Base-by-base conservation (phyloP, 768 basidiomycete species). In the Crassisporium funariophilum region DNA sequence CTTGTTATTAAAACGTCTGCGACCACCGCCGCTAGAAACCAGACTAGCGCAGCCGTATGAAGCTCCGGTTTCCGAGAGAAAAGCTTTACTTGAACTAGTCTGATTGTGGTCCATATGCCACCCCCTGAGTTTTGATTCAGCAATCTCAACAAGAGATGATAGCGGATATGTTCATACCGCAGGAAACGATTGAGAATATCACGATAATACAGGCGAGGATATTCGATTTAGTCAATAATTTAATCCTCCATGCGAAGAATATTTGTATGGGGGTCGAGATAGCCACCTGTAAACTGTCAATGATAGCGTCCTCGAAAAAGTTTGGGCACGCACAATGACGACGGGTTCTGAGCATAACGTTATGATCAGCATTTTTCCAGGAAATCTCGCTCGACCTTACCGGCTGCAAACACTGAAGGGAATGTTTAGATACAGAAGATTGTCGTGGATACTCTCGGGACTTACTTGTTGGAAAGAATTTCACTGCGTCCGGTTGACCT, bases 231-330 rank as follows among this genome's bases (percentile, higher is more conserved):
- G 71, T 75, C 24, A 77, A 61, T 11, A 72, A 54, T 43, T 56
- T 62, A 31, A 76, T 73, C 36, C 73, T 62, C 68, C 72, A 73
- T 0, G 74, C 73, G 38, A 76, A 67, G 59, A 75, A 76, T 8
- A 77, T 51, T 55, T 77, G 76, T 15, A 77, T 75, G 0, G 74
- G 74, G 5, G 73, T 76, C 2, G 74, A 77, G 5, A 76, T 64
- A 1, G 68, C 62, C 3, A 74, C 72, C 72, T 72, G 41, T 5
- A 3, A 38, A n/a, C 12, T 24, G n/a, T 7, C 24, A 7, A 33
- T 44, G 11, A 27, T 29, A 16, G 1, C 19, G 15, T n/a, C n/a
- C 20, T 22, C 3, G 25, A 24, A 24, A 44, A 38, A 37, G 24
- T 44, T 47, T 35, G 13, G 35, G 42, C 17, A 58, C 67, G 43